These are phyloP conservation scores for Brassica hybrid DNA, from an alignment of 441 rosid species.

Conservation along the genomic window DNA sequence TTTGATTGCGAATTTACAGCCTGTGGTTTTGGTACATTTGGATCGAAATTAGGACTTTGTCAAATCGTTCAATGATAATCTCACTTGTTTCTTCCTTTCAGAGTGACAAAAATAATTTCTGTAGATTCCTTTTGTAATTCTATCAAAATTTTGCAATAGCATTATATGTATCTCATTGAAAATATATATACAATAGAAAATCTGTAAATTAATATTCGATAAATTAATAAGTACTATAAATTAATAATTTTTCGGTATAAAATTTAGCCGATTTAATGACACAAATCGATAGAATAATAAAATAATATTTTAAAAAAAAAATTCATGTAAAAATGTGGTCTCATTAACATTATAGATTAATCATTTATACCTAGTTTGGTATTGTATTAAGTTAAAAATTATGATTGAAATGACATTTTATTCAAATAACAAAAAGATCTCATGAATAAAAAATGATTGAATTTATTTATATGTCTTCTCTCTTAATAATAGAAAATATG, in stretches of 20 bases:
- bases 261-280: too few relatives aligned
- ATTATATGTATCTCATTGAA: not conserved
- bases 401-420: not conserved
- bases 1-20: not conserved
- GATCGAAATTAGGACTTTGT: constrained; percentile 32
- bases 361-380: not conserved
- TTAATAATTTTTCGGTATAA: not conserved
- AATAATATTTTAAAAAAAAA: too few relatives aligned
- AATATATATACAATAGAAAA: not conserved
- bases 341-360: not conserved
- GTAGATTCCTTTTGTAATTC: not conserved
- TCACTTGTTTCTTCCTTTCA: not conserved
- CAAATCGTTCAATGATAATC: constrained; percentile 14
- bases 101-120: not conserved
- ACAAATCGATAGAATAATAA: too few relatives aligned
- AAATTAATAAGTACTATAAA: not conserved
- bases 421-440: too few relatives aligned
- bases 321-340: not conserved
- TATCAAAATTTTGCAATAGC: not conserved
- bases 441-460: too few relatives aligned
- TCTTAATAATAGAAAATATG: too few relatives aligned
- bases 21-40: not conserved
- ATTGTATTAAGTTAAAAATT: not conserved
- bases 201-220: not conserved
- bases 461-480: too few relatives aligned